Conservation (phyloP, 2,329 filamentous ascomycete species). For the Neocatenulostroma microsporum region DNA sequence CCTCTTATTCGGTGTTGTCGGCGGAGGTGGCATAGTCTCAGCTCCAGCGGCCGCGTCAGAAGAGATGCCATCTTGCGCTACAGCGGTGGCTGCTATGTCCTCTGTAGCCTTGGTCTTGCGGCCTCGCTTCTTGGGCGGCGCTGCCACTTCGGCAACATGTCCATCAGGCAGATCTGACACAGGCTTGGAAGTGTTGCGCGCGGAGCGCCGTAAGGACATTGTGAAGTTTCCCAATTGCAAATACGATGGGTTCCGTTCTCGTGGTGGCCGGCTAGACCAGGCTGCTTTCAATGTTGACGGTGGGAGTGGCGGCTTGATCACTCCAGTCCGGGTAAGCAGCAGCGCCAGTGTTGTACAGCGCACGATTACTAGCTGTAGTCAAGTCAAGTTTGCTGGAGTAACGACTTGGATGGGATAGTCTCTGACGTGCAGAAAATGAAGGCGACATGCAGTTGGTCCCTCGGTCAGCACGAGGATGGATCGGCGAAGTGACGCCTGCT, state of each 20-base stretch:
- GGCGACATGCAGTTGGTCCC: no score
- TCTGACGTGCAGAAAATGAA: no score
- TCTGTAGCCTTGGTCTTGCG: conserved; percentile 16
- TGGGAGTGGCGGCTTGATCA: no score
- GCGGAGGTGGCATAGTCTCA: conserved; percentile 25
- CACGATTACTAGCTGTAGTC: no score
- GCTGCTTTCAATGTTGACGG: no score
- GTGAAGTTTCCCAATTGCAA: no score
- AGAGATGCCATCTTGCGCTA: conserved; percentile 9
- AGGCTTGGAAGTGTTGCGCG: conserved; percentile 35
- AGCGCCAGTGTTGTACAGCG: no score
- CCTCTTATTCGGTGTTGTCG: conserved; percentile 23
- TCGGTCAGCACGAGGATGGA: no score
- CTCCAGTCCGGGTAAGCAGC: not conserved
- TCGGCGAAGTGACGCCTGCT: not conserved
- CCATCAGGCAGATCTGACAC: conserved; percentile 5
- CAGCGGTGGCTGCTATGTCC: conserved; percentile 11
- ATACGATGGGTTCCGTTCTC: no score
- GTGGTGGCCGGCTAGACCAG: no score
- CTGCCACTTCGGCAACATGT: conserved; percentile 6
- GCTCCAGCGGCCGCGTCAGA: conserved; percentile 11
- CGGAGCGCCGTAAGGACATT: conserved; percentile 49
- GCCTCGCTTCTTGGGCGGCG: conserved; percentile 20
- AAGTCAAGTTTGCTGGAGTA: no score
- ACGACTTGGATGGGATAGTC: no score